Evolutionary conservation across 108 stramenopile species (phyloP), one percentile per base, ranked within the genome.

Genomic region (Cyclotella cryptica): DNA sequence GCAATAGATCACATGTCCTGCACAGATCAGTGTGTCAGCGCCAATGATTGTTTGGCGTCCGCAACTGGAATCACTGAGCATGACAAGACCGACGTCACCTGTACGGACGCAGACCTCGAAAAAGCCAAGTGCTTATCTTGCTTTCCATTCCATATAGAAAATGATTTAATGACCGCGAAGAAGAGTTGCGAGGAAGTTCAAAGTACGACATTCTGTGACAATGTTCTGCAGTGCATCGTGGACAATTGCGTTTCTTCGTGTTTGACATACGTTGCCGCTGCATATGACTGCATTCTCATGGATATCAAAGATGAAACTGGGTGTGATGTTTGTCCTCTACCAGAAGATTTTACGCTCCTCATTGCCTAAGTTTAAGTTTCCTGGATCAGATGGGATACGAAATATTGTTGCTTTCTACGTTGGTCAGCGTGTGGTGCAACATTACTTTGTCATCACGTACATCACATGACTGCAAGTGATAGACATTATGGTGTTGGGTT

Each of bases 131-230:
- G 47, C n/a, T 9, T 49, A 49, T 49, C 47, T 1, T 49, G 47
- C 47, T n/a, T 49, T 49, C 15, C 47, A 49, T 3, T n/a, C 47
- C 9, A 49, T 9, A 49, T 49, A 9, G n/a, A n/a, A 9, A 49
- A n/a, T 3, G 47, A 9, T 9, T 3, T 17, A 49, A 49, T 49
- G 35, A 35, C 35, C 9, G 47, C 47, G 47, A 49, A 49, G 18
- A n/a, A 49, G 9, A 49, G 47, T n/a, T 49, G 47, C n/a, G 47
- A 49, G 47, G 47, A 49, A n/a, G 47, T n/a, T n/a, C 47, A 49
- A 49, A n/a, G 3, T n/a, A 49, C 47, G n/a, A 49, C 47, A 17
- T 49, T 49, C 47, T 49, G 47, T 49, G 47, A 49, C 47, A 9
- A 49, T n/a, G n/a, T 49, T 49, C 1, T 49, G n/a, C 47, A 49